phyloP scores from a whole-genome alignment of 1,284 basidiomycete species.

The Boletus semigastroideus region DNA sequence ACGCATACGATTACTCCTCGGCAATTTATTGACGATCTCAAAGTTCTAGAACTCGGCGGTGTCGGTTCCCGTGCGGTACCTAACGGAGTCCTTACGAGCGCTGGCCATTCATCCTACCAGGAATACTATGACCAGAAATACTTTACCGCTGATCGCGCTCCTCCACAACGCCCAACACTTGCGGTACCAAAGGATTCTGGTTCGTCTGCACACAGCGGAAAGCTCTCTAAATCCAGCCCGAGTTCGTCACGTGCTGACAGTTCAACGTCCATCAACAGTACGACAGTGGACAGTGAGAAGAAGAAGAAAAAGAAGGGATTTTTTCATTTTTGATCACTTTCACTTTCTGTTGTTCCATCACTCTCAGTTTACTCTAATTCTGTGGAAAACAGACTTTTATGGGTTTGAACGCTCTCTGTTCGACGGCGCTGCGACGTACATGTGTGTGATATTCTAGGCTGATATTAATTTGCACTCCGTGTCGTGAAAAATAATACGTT shows the following conservation, averaged over 20 bases:
- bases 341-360: neutral
- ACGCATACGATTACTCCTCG: slow-evolving; percentile 87
- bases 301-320: slow-evolving; percentile 81
- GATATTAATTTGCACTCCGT: slow-evolving; percentile 16
- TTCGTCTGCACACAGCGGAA: slow-evolving; percentile 29
- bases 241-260: slow-evolving; percentile 50
- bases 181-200: slow-evolving; percentile 34
- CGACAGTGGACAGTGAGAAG: slow-evolving; percentile 49
- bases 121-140: slow-evolving; percentile 79
- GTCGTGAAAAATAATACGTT: no score
- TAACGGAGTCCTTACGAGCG: slow-evolving; percentile 59
- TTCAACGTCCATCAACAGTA: slow-evolving; percentile 44
- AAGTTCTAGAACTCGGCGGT: slow-evolving; percentile 78
- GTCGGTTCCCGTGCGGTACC: slow-evolving; percentile 72
- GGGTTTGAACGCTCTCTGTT: neutral
- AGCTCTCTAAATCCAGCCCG: slow-evolving; percentile 37
- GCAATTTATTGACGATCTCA: slow-evolving; percentile 83
- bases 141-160: slow-evolving; percentile 61
- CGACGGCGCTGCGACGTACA: neutral
- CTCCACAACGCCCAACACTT: slow-evolving; percentile 39
- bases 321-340: slow-evolving; percentile 55
- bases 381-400: neutral
- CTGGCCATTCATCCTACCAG: slow-evolving; percentile 55
- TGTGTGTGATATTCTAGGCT: slow-evolving; percentile 17
- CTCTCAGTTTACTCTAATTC: neutral